These are phyloP conservation scores for Trapa bicornis DNA, from an alignment of 345 rosid species.

Conservation along the genomic window DNA sequence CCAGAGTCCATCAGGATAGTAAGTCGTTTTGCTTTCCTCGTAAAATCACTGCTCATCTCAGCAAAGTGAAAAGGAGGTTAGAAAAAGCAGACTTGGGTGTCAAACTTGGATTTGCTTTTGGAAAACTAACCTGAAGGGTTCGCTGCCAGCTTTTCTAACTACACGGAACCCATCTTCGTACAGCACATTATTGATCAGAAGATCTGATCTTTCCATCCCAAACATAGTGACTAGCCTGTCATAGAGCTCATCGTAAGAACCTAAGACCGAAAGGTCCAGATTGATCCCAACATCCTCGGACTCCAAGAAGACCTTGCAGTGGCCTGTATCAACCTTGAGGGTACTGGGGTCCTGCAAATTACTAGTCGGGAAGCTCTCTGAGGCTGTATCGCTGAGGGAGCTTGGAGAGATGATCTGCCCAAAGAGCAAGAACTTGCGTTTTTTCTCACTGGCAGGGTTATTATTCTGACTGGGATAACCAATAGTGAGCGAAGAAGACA, in stretches of 20 bases:
- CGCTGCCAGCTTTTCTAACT: constrained; percentile 51
- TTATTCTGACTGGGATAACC: constrained; percentile 41
- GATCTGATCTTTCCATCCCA: constrained; percentile 48
- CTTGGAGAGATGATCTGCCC: constrained; percentile 76
- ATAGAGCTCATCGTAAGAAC: constrained; percentile 70
- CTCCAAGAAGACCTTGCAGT: constrained; percentile 88
- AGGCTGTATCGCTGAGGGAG: background rate
- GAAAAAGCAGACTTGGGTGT: background rate
- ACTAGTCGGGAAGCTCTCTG: constrained; percentile 33
- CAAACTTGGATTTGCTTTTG: background rate
- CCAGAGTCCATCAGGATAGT: constrained; percentile 51
- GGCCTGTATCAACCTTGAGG: constrained; percentile 42
- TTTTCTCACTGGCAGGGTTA: constrained; percentile 42
- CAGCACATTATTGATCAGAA: constrained; percentile 36
- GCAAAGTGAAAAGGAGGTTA: constrained; percentile 1
- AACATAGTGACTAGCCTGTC: constrained; percentile 61
- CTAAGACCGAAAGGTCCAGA: constrained; percentile 58
- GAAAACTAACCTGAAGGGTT: constrained; percentile 66
- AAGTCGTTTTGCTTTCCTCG: constrained; percentile 52
- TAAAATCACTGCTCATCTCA: constrained; percentile 43
- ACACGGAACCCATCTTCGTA: constrained; percentile 57
- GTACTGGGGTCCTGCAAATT: constrained; percentile 16
- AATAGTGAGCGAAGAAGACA: constrained; percentile 68
- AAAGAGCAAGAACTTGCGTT: constrained; percentile 64
- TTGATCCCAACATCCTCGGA: constrained; percentile 82